Conservation (phyloP, 805 yeast genomes). For the Yamadazyma kitorensis region DNA sequence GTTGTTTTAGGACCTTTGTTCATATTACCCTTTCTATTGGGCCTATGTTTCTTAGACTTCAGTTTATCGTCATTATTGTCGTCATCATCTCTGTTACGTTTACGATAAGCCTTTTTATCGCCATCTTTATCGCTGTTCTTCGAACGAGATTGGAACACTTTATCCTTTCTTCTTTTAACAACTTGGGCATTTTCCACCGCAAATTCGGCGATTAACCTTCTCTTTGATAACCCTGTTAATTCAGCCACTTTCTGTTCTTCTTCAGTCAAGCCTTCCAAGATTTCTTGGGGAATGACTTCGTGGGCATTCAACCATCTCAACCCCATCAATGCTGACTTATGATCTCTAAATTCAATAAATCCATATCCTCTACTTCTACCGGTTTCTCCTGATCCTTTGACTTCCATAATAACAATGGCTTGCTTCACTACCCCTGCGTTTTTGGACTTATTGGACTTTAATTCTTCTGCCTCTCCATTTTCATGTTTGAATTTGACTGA, state of each 20-base stretch:
- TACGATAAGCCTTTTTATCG: constrained; percentile 19
- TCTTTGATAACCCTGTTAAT: constrained; percentile 53
- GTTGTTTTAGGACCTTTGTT: constrained; percentile 32
- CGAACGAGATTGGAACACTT: constrained; percentile 29
- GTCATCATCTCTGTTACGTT: constrained; percentile 16
- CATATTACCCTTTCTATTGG: constrained; percentile 43
- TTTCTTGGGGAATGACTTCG: constrained; percentile 69
- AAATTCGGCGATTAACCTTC: constrained; percentile 89
- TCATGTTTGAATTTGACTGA: constrained; percentile 67
- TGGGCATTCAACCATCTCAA: constrained; percentile 96
- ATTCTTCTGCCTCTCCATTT: constrained; percentile 31
- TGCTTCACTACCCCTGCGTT: constrained; percentile 90
- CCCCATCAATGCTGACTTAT: constrained; percentile 90
- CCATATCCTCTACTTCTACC: constrained; percentile 98
- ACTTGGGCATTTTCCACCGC: constrained; percentile 95
- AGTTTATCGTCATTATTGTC: constrained; percentile 12
- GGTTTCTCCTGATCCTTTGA: constrained; percentile 78
- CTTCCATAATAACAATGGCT: constrained; percentile 89
- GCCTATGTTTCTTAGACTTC: constrained; percentile 14
- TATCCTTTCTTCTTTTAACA: constrained; percentile 83
- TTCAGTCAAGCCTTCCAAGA: constrained; percentile 64
- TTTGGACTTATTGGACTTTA: constrained; percentile 52
- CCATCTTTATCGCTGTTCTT: constrained; percentile 25
- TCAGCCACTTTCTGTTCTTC: constrained; percentile 60
- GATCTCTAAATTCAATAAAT: constrained; percentile 89